Conservation (phyloP, 225 moss, liverwort and hornwort genomes). For the Polytrichum formosum region DNA sequence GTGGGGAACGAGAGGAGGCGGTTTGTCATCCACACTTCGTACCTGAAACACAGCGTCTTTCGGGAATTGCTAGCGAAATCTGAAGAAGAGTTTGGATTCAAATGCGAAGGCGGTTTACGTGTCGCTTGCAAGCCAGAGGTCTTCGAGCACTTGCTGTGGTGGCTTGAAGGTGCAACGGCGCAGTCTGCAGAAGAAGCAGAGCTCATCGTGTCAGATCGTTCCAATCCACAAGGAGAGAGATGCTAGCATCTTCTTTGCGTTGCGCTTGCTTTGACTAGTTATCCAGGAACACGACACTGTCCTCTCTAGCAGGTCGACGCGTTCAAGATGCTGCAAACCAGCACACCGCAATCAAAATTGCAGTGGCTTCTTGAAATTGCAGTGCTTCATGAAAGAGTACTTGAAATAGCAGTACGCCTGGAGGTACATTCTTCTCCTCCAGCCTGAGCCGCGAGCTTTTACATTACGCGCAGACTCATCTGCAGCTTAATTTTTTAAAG, state of each 20-base stretch:
- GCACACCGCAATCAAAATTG: not conserved
- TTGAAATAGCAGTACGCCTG: not conserved
- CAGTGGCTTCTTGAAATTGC: not conserved
- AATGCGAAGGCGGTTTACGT: slow-evolving; percentile 58
- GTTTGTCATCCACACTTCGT: slow-evolving; percentile 58
- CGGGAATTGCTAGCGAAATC: slow-evolving; percentile 61
- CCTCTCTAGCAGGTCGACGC: not conserved
- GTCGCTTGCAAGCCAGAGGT: slow-evolving; percentile 64
- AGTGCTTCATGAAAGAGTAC: not conserved
- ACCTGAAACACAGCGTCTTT: slow-evolving; percentile 49
- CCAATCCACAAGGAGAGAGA: not conserved
- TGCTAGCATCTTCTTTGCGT: not conserved
- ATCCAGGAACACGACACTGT: not conserved
- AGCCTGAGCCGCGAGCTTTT: too few species aligned
- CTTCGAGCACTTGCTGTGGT: slow-evolving; percentile 73
- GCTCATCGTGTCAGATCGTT: not conserved
- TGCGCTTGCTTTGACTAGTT: not conserved
- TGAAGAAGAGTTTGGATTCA: slow-evolving; percentile 65
- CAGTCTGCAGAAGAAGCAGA: slow-evolving; percentile 7
- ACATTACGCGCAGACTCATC: too few species aligned
- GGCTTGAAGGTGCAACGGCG: slow-evolving; percentile 18
- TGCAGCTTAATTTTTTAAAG: too few species aligned
- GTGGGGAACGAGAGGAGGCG: slow-evolving; percentile 55
- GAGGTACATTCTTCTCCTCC: not conserved
- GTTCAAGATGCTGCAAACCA: not conserved